Evolutionary conservation across 805 yeast species (phyloP), one percentile per base, ranked within the genome.

Genomic region (Pichia eremophila): DNA sequence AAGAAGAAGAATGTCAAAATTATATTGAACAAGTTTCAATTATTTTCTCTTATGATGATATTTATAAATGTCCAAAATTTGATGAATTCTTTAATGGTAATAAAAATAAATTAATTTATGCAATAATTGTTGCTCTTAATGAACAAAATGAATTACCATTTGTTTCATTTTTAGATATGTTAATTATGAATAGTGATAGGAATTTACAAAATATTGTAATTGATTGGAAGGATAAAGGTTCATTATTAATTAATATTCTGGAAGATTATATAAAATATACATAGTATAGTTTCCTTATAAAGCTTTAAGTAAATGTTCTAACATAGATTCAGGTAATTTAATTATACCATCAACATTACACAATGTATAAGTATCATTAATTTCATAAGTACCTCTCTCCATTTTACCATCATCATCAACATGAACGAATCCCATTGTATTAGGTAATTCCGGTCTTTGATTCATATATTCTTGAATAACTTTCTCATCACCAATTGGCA

Each of bases 401-500:
- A 86, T 82, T 40, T 69, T 68, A 1, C 86, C 85, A 3, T 70
- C 58, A 1, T 52, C 62, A 52, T 75, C 75, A 3, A 85, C 83
- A 52, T 73, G 72, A 10, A 85, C 80, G 56, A 81, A 83, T 1
- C 95, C 95, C 45, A 79, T 69, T 2, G 79, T 78, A 54, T 83
- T 84, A 51, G 83, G 86, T 9, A 83, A 74, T 19, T 81, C 84
- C 1, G 91, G 87, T 14, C 60, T 49, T 46, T 61, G 64, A 73
- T 75, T 53, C 93, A 70, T 34, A 51, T 74, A 77, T 22, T 74
- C 66, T 1, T 91, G 88, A 1, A 78, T 72, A 42, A 72, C 76
- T 49, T 93, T 70, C 51, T 81, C 70, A 59, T 85, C 95, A 54
- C 77, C 82, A 40, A 86, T 75, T 8, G 89, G 87, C 82, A 83